These are phyloP conservation scores for Fusarium irregulare DNA, from an alignment of 2,329 filamentous ascomycete genomes.

Conservation along the genomic window DNA sequence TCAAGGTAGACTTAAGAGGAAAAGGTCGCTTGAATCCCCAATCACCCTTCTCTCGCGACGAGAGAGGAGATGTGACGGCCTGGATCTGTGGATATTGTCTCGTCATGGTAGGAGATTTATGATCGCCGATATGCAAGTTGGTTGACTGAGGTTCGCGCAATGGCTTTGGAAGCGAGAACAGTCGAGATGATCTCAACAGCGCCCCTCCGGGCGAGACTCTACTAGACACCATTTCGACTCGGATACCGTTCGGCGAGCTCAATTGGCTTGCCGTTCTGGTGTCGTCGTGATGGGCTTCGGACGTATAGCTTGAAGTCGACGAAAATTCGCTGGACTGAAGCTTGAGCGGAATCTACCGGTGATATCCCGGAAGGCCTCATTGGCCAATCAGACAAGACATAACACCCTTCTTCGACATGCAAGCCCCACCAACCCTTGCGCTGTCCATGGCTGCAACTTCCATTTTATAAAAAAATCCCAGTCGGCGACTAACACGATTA, in stretches of 20 bases:
- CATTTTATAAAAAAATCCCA: constrained; percentile 23
- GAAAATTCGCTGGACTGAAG: constrained; percentile 49
- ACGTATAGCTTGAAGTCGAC: constrained; percentile 33
- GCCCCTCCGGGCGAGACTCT: constrained; percentile 70
- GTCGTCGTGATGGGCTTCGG: constrained; percentile 34
- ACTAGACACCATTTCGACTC: constrained; percentile 49
- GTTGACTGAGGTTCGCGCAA: constrained; percentile 72
- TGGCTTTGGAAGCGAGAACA: constrained; percentile 87
- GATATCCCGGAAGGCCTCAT: constrained; percentile 48
- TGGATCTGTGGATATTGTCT: constrained; percentile 83
- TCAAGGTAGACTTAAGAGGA: constrained; percentile 78
- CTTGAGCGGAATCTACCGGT: constrained; percentile 45
- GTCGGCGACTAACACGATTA: constrained; percentile 16
- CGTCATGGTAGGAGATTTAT: constrained; percentile 64
- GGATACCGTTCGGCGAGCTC: constrained; percentile 46
- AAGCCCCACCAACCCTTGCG: constrained; percentile 41
- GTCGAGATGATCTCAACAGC: constrained; percentile 85
- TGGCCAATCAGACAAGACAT: constrained; percentile 29
- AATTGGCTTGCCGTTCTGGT: constrained; percentile 45
- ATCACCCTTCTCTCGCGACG: constrained; percentile 81
- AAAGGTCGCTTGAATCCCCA: constrained; percentile 93
- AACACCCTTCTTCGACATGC: not conserved
- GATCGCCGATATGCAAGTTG: constrained; percentile 50
- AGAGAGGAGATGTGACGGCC: constrained; percentile 80
- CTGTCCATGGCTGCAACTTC: constrained; percentile 22